Evolutionary conservation across 2,329 filamentous ascomycete species (phyloP).

Genomic region (Colletotrichum incanum): DNA sequence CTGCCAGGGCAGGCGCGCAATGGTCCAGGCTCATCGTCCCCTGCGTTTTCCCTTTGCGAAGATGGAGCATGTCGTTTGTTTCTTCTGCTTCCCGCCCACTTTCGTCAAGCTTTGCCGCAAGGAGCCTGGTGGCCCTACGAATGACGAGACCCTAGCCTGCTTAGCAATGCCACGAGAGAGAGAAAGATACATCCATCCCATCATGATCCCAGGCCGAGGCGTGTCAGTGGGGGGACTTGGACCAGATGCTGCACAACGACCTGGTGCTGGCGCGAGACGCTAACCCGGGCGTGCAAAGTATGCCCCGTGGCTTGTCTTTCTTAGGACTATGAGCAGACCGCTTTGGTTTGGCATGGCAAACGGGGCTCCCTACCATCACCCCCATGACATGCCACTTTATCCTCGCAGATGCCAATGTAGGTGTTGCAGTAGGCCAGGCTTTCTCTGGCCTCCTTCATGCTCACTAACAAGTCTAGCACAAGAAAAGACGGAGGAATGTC

Average conservation of each 20-base stretch:
- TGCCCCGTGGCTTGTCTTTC: neutral
- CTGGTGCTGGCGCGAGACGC: neutral
- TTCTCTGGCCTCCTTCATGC: conserved; percentile 14
- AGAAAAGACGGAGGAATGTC: conserved; percentile 1
- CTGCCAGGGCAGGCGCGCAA: neutral
- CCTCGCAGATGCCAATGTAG: neutral
- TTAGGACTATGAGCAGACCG: neutral
- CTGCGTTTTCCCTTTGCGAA: neutral
- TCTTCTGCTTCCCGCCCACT: neutral
- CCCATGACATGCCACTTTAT: neutral
- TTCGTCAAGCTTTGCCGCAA: neutral
- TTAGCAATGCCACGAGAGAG: neutral
- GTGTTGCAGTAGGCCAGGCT: conserved; percentile 25
- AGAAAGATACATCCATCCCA: neutral
- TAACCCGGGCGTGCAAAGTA: conserved; percentile 10
- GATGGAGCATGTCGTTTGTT: neutral
- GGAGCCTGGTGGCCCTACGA: neutral
- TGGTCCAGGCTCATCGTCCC: neutral
- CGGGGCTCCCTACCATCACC: neutral
- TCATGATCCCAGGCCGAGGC: neutral
- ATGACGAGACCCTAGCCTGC: neutral
- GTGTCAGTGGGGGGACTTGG: neutral
- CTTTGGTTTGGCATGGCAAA: neutral
- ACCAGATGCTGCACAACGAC: conserved; percentile 1
- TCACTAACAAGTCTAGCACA: neutral